Evolutionary conservation across 768 basidiomycete species (phyloP), one percentile per base, ranked within the genome.

Genomic region (Trametes punicea): DNA sequence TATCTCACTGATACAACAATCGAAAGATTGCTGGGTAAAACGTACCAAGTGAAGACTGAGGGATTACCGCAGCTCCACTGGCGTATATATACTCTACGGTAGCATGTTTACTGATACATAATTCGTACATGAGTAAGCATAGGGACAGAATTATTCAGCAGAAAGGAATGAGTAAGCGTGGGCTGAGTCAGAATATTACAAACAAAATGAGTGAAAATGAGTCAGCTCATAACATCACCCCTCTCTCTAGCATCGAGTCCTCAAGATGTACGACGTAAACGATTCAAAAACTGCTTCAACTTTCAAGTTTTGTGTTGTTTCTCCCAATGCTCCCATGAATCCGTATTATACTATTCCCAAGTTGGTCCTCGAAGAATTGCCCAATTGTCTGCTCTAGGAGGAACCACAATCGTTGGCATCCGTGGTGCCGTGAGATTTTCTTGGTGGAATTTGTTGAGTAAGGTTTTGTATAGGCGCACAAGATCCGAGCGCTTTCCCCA

Each of bases 401-500:
- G 41, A 31, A 60, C 39, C 2, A n/a, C 2, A 29, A 61, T 61
- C 1, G 42, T 39, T 15, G 54, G 47, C 36, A 55, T 46, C 1
- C 21, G 27, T 9, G 46, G 55, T 2, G 61, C 57, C 5, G 33
- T 29, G 1, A 64, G 64, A 29, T 57, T 49, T 16, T 46, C n/a
- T 10, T 9, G 4, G 46, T 67, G 46, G 40, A 58, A 60, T 3
- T 10, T 21, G 6, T 59, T 38, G 9, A 64, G n/a, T 0, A 51
- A 13, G 4, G 30, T 13, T 4, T 57, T 21, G 9, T 36, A 13
- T 4, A n/a, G 2, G 5, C 44, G 36, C 26, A 26, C 3, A 0
- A 58, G 52, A 9, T 46, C 27, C 10, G 61, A 16, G 6, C 36
- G 41, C 13, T 46, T 59, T 29, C 66, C 62, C 46, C 65, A 64